Percentiles rank a stretch among this genome's conserved stretches.
Conservation (phyloP, 2,329 filamentous ascomycete genomes). For the Talaromyces rugulosus region DNA sequence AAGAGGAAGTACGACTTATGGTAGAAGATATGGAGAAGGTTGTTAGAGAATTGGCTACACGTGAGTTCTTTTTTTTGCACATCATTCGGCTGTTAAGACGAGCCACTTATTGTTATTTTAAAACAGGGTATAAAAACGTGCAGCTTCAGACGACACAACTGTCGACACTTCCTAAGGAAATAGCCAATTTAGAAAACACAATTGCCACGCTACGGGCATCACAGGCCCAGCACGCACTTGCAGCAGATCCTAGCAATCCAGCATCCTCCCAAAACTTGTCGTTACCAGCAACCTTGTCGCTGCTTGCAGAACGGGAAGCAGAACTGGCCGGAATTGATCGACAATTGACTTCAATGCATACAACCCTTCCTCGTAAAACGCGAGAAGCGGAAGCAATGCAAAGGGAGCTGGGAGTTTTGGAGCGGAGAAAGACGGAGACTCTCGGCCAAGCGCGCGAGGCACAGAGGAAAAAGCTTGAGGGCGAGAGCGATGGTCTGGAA, state of each 20-base stretch:
- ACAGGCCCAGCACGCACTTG: constrained; percentile 59
- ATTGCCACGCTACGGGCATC: constrained; percentile 50
- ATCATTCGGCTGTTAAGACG: not conserved
- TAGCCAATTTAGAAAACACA: constrained; percentile 48
- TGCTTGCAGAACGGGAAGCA: constrained; percentile 37
- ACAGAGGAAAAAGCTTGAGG: constrained; percentile 39
- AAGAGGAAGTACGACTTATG: constrained; percentile 71
- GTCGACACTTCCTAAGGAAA: constrained; percentile 48
- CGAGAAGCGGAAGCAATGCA: constrained; percentile 43
- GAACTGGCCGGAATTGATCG: constrained; percentile 39
- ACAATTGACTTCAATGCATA: constrained; percentile 41
- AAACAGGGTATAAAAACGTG: constrained; percentile 50
- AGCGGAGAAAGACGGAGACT: constrained; percentile 42
- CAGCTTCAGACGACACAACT: constrained; percentile 51
- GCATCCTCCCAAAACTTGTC: constrained; percentile 36
- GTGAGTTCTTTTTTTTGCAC: constrained; percentile 29
- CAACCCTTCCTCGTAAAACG: constrained; percentile 38
- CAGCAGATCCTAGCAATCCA: constrained; percentile 39
- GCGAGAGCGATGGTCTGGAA: constrained; percentile 44
- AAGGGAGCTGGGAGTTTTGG: constrained; percentile 38
- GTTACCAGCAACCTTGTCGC: constrained; percentile 36
- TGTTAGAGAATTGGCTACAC: constrained; percentile 60
- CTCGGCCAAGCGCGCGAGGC: constrained; percentile 46
- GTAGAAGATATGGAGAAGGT: constrained; percentile 68
- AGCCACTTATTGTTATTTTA: not conserved